A percentile compares a stretch with the other conserved stretches of the same genome.
Conservation (phyloP, 2,329 filamentous ascomycete genomes). For the Sordariomycetes sp. region DNA sequence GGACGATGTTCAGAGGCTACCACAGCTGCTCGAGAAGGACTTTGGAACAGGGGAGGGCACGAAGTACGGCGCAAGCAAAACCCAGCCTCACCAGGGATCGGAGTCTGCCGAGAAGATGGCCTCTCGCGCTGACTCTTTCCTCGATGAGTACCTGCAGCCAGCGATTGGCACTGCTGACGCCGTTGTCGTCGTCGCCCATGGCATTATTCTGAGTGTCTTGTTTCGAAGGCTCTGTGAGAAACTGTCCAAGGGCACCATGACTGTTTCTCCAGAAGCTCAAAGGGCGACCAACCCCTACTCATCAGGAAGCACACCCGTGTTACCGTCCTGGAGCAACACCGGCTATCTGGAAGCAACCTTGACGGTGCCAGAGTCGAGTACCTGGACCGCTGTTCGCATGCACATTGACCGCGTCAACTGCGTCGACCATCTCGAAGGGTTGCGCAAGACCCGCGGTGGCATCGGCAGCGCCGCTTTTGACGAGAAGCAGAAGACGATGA, state of each 20-base stretch:
- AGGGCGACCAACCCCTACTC: slow-evolving; percentile 5
- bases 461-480: slow-evolving; percentile 75
- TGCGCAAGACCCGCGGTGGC: slow-evolving; percentile 74
- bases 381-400: slow-evolving; percentile 17
- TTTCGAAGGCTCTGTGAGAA: slow-evolving; percentile 53
- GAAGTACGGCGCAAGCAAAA: slow-evolving; percentile 32
- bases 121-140: slow-evolving; percentile 53
- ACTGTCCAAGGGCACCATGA: slow-evolving; percentile 22
- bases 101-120: slow-evolving; percentile 64
- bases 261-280: slow-evolving; percentile 9
- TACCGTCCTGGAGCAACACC: slow-evolving; percentile 43
- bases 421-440: slow-evolving; percentile 58
- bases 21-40: slow-evolving; percentile 60
- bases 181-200: slow-evolving; percentile 70
- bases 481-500: slow-evolving; percentile 63
- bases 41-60: slow-evolving; percentile 65
- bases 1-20: slow-evolving; percentile 12
- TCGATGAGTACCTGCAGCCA: slow-evolving; percentile 54
- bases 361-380: slow-evolving; percentile 3
- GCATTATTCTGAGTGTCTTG: slow-evolving; percentile 66
- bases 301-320: slow-evolving; percentile 7
- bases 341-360: slow-evolving; percentile 30
- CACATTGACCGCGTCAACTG: slow-evolving; percentile 56
- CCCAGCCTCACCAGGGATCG: slow-evolving; percentile 34
- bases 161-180: slow-evolving; percentile 5